Evolutionary conservation across 2,329 filamentous ascomycete genomes (phyloP).

Genomic region (Macrophomina phaseolina): DNA sequence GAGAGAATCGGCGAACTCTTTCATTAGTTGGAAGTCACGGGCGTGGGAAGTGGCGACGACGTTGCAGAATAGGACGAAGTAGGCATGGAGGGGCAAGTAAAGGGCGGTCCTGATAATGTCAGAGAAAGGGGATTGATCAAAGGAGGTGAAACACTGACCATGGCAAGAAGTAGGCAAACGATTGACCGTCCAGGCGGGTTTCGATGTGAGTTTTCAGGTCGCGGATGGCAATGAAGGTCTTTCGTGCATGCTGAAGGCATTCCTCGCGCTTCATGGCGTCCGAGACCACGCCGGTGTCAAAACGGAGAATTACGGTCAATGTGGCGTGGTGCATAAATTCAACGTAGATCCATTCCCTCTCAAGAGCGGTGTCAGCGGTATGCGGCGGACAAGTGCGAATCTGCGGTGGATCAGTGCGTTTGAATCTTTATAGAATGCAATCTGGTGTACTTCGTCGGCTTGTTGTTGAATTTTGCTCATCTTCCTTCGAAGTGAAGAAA

Average conservation of each 20-base stretch:
- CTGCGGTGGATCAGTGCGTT: constrained; percentile 32
- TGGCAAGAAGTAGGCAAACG: constrained; percentile 40
- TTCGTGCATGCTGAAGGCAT: constrained; percentile 40
- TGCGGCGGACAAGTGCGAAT: constrained; percentile 29
- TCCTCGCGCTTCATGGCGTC: constrained; percentile 38
- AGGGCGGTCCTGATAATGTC: constrained; percentile 37
- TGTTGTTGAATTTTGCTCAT: constrained; percentile 34
- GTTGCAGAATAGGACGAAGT: constrained; percentile 45
- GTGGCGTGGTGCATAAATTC: constrained; percentile 43
- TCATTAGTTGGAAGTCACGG: constrained; percentile 39
- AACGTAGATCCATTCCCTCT: constrained; percentile 40
- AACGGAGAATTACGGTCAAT: constrained; percentile 39
- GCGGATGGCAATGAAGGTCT: constrained; percentile 38
- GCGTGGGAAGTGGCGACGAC: constrained; percentile 42
- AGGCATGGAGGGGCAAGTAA: constrained; percentile 42
- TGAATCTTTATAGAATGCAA: background rate
- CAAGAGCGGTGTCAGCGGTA: constrained; percentile 32
- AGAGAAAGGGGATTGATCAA: background rate
- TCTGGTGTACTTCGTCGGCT: constrained; percentile 33
- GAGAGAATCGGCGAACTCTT: constrained; percentile 38
- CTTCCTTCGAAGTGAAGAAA: constrained; percentile 33
- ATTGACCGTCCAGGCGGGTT: constrained; percentile 39
- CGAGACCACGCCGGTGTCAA: constrained; percentile 39
- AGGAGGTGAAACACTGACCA: background rate
- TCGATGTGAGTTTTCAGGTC: constrained; percentile 35